Evolutionary conservation across 2,329 filamentous ascomycete genomes (phyloP), one percentile per base, ranked within the genome.

Genomic region (Colletotrichum sp.): DNA sequence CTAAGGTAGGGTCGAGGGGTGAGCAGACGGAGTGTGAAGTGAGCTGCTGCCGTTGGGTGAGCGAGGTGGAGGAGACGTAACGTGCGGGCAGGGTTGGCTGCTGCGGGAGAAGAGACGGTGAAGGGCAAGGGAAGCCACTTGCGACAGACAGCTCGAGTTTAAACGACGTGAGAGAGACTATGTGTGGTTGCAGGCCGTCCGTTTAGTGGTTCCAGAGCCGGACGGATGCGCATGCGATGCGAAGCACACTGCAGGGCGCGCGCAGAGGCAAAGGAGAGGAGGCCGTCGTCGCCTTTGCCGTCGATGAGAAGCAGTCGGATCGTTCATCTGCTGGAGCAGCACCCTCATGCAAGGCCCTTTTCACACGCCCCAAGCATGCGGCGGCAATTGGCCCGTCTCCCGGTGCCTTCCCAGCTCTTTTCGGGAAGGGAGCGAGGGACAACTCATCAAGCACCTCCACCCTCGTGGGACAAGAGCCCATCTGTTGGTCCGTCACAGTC

Each of bases 401-500:
- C 57, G 52, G 34, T 64, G 57, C 63, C 63, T 59, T 67, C 44
- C 70, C 59, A 75, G 73, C 73, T 75, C 64, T 22, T 68, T 75
- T 75, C 44, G 73, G 73, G 73, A 75, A 75, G 70, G 64, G 72
- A 75, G 75, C 57, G 72, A 75, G 28, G 72, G 52, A 72, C 75
- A 75, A 75, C 68, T 75, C 72, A 77, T 75, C 75, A 72, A 75
- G 44, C 64, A 52, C 32, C 72, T 71, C 75, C 71, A 75, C 73
- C 68, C 67, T 74, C 63, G 70, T 73, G 72, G 67, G 72, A 75
- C 68, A 24, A 52, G 32, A 28, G 36, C 18, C 30, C 57, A 44
- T 64, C 62, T 64, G 62, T 64, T 64, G 62, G 62, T 64, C 44
- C 24, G 34, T 32, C 62, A 64, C 34, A 64, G 62, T 62, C 59